These are phyloP conservation scores for Oldenlandia corymbosa DNA, from an alignment of 257 asterid species.

Conservation along the genomic window DNA sequence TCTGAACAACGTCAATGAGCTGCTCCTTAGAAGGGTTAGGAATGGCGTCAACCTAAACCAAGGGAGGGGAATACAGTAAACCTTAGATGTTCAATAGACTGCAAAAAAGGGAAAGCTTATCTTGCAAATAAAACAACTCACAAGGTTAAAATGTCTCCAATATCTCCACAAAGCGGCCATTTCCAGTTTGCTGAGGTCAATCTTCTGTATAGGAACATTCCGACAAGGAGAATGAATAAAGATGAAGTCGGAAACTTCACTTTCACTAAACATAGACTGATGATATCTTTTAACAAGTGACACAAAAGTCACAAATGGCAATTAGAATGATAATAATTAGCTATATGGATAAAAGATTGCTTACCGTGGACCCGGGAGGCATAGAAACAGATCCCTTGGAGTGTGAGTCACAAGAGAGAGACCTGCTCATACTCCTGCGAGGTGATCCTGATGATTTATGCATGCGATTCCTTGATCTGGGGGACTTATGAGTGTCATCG, in stretches of 20 bases:
- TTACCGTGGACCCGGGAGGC: constrained; percentile 48
- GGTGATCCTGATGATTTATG: constrained; percentile 47
- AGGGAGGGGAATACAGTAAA: no score
- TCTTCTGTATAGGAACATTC: constrained; percentile 35
- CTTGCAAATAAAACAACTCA: constrained; percentile 46
- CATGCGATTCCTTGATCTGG: constrained; percentile 64
- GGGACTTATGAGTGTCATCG: constrained; percentile 70
- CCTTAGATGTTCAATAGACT: not conserved
- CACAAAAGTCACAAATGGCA: not conserved
- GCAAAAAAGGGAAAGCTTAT: no score
- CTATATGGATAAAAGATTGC: constrained; percentile 14
- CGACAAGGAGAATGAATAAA: not conserved
- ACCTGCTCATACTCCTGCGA: constrained; percentile 51
- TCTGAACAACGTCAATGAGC: constrained; percentile 75
- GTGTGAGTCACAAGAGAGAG: constrained; percentile 62
- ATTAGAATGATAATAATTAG: not conserved
- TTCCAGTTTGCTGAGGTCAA: constrained; percentile 89
- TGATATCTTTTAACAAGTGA: not conserved
- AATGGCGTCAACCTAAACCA: constrained; percentile 52
- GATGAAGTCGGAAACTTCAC: not conserved
- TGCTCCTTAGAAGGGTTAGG: constrained; percentile 89
- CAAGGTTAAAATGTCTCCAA: constrained; percentile 78
- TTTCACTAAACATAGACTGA: not conserved
- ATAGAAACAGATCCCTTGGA: constrained; percentile 59
- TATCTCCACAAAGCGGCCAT: constrained; percentile 87